Percentiles rank a stretch among this genome's conserved stretches.
Conservation (phyloP, 352 stramenopile genomes). For the Phytopythium chamaehyphon region DNA sequence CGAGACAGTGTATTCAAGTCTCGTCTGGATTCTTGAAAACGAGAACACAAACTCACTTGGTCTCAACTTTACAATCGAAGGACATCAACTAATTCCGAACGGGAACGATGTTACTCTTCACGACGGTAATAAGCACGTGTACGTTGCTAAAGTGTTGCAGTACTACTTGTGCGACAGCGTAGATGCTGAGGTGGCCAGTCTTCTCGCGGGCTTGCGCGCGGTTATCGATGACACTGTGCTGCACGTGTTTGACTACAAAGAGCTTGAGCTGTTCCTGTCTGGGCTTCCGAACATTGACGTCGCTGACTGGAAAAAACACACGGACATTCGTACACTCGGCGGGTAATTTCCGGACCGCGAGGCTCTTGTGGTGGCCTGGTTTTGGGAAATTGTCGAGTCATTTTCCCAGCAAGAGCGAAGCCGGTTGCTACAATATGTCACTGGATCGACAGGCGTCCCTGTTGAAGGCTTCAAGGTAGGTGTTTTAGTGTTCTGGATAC, state of each 20-base stretch:
- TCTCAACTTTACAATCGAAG: slow-evolving; percentile 63
- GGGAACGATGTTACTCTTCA: slow-evolving; percentile 71
- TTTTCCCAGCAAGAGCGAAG: slow-evolving; percentile 59
- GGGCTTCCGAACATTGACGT: slow-evolving; percentile 81
- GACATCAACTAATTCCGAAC: slow-evolving; percentile 55
- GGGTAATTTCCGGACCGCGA: slow-evolving; percentile 26
- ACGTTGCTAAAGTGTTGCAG: slow-evolving; percentile 89
- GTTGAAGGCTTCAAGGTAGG: slow-evolving; percentile 80
- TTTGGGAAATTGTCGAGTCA: slow-evolving; percentile 69
- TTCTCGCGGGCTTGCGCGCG: slow-evolving; percentile 89
- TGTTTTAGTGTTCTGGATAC: no score
- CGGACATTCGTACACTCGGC: slow-evolving; percentile 34
- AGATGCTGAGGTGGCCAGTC: slow-evolving; percentile 77
- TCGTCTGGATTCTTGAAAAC: slow-evolving; percentile 59
- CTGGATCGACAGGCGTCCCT: slow-evolving; percentile 73
- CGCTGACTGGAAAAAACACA: slow-evolving; percentile 83
- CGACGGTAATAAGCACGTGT: slow-evolving; percentile 95
- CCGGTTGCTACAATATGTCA: slow-evolving; percentile 81
- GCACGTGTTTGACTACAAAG: slow-evolving; percentile 97
- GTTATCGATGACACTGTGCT: slow-evolving; percentile 94
- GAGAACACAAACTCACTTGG: slow-evolving; percentile 43
- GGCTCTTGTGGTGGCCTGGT: slow-evolving; percentile 58
- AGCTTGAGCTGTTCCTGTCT: slow-evolving; percentile 88
- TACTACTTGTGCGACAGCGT: slow-evolving; percentile 95
- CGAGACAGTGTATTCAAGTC: slow-evolving; percentile 66